Base-by-base conservation (phyloP, 768 basidiomycete genomes). In the Naganishia vishniacii region DNA sequence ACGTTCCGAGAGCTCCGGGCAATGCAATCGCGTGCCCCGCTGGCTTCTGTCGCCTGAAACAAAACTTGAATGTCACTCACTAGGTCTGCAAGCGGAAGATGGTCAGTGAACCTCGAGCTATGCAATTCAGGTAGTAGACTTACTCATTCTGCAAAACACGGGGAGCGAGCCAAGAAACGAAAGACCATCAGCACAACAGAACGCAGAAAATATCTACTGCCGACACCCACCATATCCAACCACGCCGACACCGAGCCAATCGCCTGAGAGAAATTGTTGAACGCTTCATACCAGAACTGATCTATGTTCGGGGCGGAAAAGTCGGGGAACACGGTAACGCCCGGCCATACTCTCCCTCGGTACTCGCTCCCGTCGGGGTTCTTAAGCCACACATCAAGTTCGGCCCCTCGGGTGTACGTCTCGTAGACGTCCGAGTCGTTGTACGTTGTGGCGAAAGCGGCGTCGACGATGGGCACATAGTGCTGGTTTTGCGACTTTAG, bases 301-400 rank as follows among this genome's bases (percentile, higher is more conserved):
- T 81, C 79, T 0, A 84, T 81, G 37, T 83, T 82, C 18, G 65
- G 61, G 48, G 61, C 61, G 58, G 67, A 71, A 65, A 65, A 76
- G 47, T 76, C 75, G 45, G 84, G 72, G 83, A 86, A 31, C 80
- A 83, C 42, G 82, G 86, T 85, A 86, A 89, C 9, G 88, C 70
- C 72, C 4, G 73, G 72, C 73, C 73, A 75, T 2, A 75, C 87
- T 71, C 85, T 81, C 12, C 88, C 88, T 1, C 88, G 72, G 73
- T 86, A 89, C 69, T 85, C 82, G 40, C 84, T 81, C 0, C 84
- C 85, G 69, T 89, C 85, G 0, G 85, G 85, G 72, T 89, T 88
- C 69, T 84, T 88, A 56, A 90, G 82, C 74, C 85, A 89, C 0
- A 84, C 82, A 49, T 83, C 81, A n/a, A 68, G 59, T 67, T 85